Conservation (phyloP, 225 moss, liverwort and hornwort genomes). For the Polytrichum commune region DNA sequence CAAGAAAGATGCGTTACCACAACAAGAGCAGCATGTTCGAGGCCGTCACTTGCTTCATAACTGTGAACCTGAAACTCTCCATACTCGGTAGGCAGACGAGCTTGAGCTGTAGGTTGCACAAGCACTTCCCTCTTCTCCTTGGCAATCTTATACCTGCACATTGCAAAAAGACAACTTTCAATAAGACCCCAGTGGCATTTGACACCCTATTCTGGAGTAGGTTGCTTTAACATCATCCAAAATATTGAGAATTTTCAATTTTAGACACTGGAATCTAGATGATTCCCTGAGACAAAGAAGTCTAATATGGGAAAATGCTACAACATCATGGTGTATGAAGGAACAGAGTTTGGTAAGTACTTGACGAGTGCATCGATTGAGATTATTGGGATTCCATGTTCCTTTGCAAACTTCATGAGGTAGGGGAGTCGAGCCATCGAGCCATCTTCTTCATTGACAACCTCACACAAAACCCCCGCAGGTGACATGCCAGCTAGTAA, state of each 20-base stretch:
- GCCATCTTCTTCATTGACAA: conserved; percentile 46
- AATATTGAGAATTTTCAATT: too few relatives aligned
- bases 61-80: conserved; percentile 49
- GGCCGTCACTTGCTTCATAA: conserved; percentile 49
- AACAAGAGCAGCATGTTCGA: conserved; percentile 64
- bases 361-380: conserved; percentile 62
- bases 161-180: neutral
- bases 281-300: neutral
- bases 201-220: too few relatives aligned
- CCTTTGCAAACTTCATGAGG: conserved; percentile 36
- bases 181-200: too few relatives aligned
- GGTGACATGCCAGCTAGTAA: conserved; percentile 44
- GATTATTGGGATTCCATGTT: conserved; percentile 40
- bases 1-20: conserved; percentile 22
- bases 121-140: conserved; percentile 38
- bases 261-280: neutral
- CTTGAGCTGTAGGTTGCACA: conserved; percentile 49
- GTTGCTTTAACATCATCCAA: too few relatives aligned
- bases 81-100: conserved; percentile 53
- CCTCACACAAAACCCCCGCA: conserved; percentile 55
- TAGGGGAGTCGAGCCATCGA: conserved; percentile 48
- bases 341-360: conserved; percentile 14
- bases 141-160: conserved; percentile 4
- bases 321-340: neutral
- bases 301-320: neutral